These are phyloP conservation scores for Torrubiella hemipterigena DNA, from an alignment of 2,329 filamentous ascomycete genomes.

Conservation along the genomic window DNA sequence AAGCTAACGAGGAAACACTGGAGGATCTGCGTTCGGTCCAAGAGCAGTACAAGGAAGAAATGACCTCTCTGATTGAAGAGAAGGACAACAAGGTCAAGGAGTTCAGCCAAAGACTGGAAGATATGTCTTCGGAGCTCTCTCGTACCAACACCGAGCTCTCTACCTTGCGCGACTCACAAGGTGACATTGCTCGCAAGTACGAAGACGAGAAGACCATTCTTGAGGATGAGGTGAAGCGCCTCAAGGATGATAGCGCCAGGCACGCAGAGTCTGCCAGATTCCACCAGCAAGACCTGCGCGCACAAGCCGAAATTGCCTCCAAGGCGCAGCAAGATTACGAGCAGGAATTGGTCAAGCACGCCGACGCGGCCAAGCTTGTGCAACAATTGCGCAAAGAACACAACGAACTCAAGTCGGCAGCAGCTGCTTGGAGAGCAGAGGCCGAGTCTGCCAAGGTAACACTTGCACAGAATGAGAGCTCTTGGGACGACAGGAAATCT, in stretches of 20 bases:
- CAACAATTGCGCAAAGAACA: conserved; percentile 69
- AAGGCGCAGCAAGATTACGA: conserved; percentile 95
- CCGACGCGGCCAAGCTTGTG: conserved; percentile 79
- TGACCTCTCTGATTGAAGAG: conserved; percentile 60
- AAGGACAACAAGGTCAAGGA: conserved; percentile 74
- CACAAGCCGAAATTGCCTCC: conserved; percentile 85
- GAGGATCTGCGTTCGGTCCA: conserved; percentile 67
- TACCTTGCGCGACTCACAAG: conserved; percentile 66
- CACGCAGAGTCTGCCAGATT: conserved; percentile 70
- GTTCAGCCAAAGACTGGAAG: conserved; percentile 71
- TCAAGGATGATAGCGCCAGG: conserved; percentile 76
- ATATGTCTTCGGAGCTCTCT: conserved; percentile 70
- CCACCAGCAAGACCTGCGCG: conserved; percentile 83
- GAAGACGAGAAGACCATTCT: conserved; percentile 74
- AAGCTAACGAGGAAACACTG: conserved; percentile 77
- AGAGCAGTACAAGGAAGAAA: conserved; percentile 80
- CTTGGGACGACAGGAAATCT: conserved; percentile 73
- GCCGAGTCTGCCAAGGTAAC: conserved; percentile 75
- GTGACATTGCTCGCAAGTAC: conserved; percentile 56
- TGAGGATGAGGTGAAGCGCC: conserved; percentile 64
- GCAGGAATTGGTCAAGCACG: conserved; percentile 85
- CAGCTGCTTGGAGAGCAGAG: conserved; percentile 64
- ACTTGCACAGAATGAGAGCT: conserved; percentile 69
- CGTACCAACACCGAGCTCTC: conserved; percentile 75
- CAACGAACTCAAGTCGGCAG: conserved; percentile 70